These are phyloP conservation scores for Pseudogymnoascus pannorum DNA, from an alignment of 2,329 filamentous ascomycete genomes.

Conservation along the genomic window DNA sequence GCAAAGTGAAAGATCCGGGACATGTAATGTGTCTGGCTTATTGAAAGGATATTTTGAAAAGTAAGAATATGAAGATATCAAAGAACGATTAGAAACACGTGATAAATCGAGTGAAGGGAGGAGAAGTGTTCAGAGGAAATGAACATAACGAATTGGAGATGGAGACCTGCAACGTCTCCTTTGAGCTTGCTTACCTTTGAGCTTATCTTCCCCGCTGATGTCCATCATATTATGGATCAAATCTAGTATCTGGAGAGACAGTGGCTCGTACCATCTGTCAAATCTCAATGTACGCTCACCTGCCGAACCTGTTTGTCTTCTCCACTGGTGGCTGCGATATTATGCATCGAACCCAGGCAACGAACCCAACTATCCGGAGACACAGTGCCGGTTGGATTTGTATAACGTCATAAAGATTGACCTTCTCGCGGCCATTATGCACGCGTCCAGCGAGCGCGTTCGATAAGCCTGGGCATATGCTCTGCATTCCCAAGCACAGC, in stretches of 20 bases:
- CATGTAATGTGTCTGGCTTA: background rate
- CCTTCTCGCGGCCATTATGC: background rate
- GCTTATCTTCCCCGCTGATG: background rate
- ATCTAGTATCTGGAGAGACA: background rate
- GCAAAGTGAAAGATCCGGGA: background rate
- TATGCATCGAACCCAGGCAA: background rate
- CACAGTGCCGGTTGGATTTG: background rate
- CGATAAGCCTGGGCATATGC: background rate
- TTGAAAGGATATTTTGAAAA: background rate
- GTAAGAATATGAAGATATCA: background rate
- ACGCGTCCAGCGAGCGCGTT: background rate
- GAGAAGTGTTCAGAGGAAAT: background rate
- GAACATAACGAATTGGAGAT: background rate
- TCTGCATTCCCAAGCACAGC: background rate
- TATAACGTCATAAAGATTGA: background rate
- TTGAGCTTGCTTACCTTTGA: background rate
- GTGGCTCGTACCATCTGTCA: background rate
- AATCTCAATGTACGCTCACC: background rate
- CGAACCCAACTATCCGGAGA: background rate
- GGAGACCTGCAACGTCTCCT: background rate
- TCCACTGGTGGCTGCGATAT: background rate
- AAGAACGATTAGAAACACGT: background rate
- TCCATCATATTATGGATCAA: background rate
- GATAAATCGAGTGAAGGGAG: background rate
- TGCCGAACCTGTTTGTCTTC: background rate